Conservation (phyloP, 169 alveolate species). For the Plasmodium blacklocki region DNA sequence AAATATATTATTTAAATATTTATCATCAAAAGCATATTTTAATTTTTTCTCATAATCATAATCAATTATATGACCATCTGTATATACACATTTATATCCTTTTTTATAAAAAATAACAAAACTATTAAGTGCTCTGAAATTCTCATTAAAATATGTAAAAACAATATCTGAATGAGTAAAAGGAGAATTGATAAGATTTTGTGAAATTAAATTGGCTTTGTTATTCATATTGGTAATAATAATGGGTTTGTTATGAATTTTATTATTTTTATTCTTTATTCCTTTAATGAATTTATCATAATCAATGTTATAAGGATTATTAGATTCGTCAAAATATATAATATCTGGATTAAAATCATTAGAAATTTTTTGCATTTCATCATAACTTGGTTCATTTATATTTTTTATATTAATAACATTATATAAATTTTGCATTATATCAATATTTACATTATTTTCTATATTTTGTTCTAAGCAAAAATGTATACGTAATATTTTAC, state of each 20-base stretch:
- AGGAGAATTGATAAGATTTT: slow-evolving; percentile 46
- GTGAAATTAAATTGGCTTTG: slow-evolving; percentile 55
- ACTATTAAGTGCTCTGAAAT: slow-evolving; percentile 67
- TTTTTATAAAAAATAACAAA: slow-evolving; percentile 47
- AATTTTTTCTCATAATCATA: slow-evolving; percentile 61
- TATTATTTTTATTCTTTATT: slow-evolving; percentile 12
- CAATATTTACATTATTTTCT: background rate
- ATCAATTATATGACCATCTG: slow-evolving; percentile 45
- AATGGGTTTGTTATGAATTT: slow-evolving; percentile 20
- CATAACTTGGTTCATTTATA: slow-evolving; percentile 18
- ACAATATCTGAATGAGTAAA: slow-evolving; percentile 51
- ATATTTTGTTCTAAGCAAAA: slow-evolving; percentile 18
- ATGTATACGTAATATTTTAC: slow-evolving; percentile 37
- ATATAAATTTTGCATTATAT: slow-evolving; percentile 14
- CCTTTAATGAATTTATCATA: slow-evolving; percentile 10
- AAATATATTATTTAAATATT: slow-evolving; percentile 40
- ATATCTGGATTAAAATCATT: slow-evolving; percentile 37
- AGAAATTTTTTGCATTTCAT: slow-evolving; percentile 20
- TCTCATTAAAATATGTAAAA: slow-evolving; percentile 58
- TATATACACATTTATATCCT: slow-evolving; percentile 35
- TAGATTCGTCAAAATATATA: slow-evolving; percentile 63
- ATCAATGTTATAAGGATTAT: slow-evolving; percentile 52
- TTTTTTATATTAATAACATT: slow-evolving; percentile 22
- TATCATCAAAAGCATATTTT: slow-evolving; percentile 26
- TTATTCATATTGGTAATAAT: slow-evolving; percentile 61